phyloP scores from a whole-genome alignment of 352 stramenopile species.

The Globisporangium polare region DNA sequence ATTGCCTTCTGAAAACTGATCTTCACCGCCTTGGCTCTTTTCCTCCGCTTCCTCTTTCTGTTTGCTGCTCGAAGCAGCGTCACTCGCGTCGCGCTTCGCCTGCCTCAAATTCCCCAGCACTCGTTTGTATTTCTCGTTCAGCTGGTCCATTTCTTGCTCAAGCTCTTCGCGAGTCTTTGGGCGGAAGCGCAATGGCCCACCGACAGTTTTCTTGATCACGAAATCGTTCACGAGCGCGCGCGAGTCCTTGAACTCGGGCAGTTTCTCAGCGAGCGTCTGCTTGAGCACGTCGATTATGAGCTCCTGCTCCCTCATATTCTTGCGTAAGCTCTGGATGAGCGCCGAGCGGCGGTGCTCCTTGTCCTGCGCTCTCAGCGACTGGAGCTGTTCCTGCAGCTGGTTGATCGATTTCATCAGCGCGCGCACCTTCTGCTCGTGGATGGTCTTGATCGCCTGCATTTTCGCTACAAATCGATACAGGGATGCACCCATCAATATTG shows the following conservation, averaged over 20 bases:
- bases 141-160: conserved; percentile 67
- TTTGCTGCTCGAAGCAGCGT: conserved; percentile 18
- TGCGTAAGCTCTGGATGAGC: conserved; percentile 79
- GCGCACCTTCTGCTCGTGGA: conserved; percentile 76
- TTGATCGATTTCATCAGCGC: conserved; percentile 84
- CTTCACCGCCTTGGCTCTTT: conserved; percentile 14
- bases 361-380: conserved; percentile 68
- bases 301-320: conserved; percentile 76
- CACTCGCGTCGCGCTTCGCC: conserved; percentile 21
- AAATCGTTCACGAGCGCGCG: conserved; percentile 80
- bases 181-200: conserved; percentile 75
- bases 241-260: conserved; percentile 59
- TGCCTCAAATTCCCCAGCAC: conserved; percentile 60
- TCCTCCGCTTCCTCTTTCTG: conserved; percentile 26
- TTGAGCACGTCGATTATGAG: conserved; percentile 86
- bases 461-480: conserved; percentile 32
- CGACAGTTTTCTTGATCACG: conserved; percentile 74
- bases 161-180: conserved; percentile 85
- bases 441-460: conserved; percentile 58
- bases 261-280: conserved; percentile 59
- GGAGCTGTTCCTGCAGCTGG: conserved; percentile 74
- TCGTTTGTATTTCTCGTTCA: conserved; percentile 73
- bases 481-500: background rate
- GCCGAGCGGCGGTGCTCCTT: conserved; percentile 85
- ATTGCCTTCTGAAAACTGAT: conserved; percentile 1